A percentile compares a stretch with the other conserved stretches of the same genome.
Conservation (phyloP, 805 yeast genomes). For the Clavispora carvajalis region DNA sequence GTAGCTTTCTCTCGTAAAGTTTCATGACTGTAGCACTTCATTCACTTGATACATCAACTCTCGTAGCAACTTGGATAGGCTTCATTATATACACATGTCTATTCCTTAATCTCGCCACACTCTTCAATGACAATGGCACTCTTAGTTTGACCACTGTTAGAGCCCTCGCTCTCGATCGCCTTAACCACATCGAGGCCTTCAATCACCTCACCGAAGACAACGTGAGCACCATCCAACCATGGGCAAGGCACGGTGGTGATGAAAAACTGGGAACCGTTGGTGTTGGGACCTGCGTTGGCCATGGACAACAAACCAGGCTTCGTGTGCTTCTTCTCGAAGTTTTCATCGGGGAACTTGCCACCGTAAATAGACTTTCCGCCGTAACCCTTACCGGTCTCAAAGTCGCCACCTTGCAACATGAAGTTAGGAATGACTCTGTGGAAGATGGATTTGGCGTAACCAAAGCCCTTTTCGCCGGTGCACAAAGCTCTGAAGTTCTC, state of each 20-base stretch:
- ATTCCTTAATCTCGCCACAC: slow-evolving; percentile 21
- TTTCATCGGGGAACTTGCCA: slow-evolving; percentile 14
- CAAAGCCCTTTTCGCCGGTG: slow-evolving; percentile 17
- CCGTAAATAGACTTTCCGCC: slow-evolving; percentile 17
- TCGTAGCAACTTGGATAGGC: neutral
- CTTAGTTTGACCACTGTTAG: slow-evolving; percentile 15
- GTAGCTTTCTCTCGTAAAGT: no score
- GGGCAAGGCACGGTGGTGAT: slow-evolving; percentile 19
- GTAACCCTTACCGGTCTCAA: slow-evolving; percentile 11
- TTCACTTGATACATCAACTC: no score
- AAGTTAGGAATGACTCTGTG: slow-evolving; percentile 16
- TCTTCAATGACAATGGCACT: slow-evolving; percentile 22
- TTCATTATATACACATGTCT: slow-evolving; percentile 1
- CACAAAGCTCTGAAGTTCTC: slow-evolving; percentile 16
- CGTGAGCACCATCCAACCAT: slow-evolving; percentile 25
- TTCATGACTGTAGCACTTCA: no score
- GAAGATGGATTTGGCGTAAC: slow-evolving; percentile 13
- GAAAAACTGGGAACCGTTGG: slow-evolving; percentile 15
- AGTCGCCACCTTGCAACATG: slow-evolving; percentile 18
- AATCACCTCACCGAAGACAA: slow-evolving; percentile 23
- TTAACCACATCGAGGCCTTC: slow-evolving; percentile 22
- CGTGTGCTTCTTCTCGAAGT: slow-evolving; percentile 12
- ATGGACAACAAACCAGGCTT: slow-evolving; percentile 16
- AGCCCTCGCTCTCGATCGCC: slow-evolving; percentile 22
- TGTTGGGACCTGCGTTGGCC: slow-evolving; percentile 16